Conservation (phyloP, 768 basidiomycete species). For the Lyophyllum shimeji region DNA sequence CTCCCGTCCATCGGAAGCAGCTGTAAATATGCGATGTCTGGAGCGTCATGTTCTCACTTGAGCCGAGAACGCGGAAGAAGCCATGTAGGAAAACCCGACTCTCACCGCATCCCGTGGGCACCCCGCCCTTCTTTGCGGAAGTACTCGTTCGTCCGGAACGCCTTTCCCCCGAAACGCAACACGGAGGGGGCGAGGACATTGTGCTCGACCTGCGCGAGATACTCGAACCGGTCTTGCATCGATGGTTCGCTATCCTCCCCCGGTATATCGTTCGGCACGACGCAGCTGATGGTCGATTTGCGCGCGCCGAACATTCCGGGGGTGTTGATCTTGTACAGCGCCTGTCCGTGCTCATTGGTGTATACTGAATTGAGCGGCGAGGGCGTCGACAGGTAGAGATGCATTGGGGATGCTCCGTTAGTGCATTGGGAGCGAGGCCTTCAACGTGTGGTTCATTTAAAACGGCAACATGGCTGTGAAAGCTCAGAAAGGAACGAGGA, state of each 20-base stretch:
- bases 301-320: not conserved
- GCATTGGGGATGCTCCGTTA: slow-evolving; percentile 9
- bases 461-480: too few species aligned
- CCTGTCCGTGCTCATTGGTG: slow-evolving; percentile 21
- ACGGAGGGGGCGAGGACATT: slow-evolving; percentile 18
- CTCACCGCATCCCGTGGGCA: too few species aligned
- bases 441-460: too few species aligned
- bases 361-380: slow-evolving; percentile 18
- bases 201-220: slow-evolving; percentile 11
- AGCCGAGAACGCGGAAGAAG: too few species aligned
- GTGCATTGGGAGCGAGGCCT: too few species aligned
- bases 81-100: too few species aligned
- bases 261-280: slow-evolving; percentile 10
- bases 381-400: slow-evolving; percentile 15
- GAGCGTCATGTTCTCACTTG: too few species aligned
- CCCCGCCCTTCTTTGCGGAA: slow-evolving; percentile 23
- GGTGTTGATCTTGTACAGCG: slow-evolving; percentile 20
- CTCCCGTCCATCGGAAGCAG: slow-evolving; percentile 19
- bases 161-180: slow-evolving; percentile 26
- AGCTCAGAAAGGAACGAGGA: too few species aligned
- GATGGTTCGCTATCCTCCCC: not conserved
- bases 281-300: slow-evolving; percentile 6
- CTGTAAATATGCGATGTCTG: slow-evolving; percentile 23
- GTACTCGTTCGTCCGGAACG: slow-evolving; percentile 24
- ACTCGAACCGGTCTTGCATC: slow-evolving; percentile 13